phyloP scores from a whole-genome alignment of 306 rosid species.

The Prunus kanzakura region DNA sequence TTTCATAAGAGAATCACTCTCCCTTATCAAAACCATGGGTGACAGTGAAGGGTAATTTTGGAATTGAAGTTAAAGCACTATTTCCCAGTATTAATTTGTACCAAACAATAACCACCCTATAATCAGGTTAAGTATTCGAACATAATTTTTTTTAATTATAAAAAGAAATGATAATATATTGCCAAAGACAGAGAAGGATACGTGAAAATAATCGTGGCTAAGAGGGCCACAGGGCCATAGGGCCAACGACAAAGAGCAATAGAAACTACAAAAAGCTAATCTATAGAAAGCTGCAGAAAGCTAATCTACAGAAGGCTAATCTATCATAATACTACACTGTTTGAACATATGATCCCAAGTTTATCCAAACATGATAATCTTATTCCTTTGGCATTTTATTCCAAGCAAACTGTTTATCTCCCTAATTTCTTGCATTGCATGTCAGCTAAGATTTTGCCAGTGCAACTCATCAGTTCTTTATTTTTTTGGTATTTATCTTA shows the following conservation, averaged over 20 bases:
- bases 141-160: not conserved
- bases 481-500: not conserved
- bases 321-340: no score
- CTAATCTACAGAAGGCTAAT: no score
- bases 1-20: no score
- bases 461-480: not conserved
- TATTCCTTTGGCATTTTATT: not conserved
- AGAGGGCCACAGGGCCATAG: no score
- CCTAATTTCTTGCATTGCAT: not conserved
- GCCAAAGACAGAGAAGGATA: no score
- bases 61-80: not conserved
- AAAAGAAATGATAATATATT: no score
- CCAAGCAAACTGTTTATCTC: not conserved
- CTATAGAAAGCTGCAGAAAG: no score
- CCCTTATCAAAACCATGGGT: not conserved
- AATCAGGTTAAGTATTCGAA: not conserved
- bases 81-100: not conserved
- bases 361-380: not conserved
- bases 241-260: no score
- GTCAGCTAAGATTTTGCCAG: not conserved
- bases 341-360: not conserved
- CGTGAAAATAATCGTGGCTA: no score
- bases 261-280: no score
- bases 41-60: not conserved
- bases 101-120: not conserved